These are phyloP conservation scores for Penicillium sp. DNA, from an alignment of 2,329 filamentous ascomycete species.

Conservation along the genomic window DNA sequence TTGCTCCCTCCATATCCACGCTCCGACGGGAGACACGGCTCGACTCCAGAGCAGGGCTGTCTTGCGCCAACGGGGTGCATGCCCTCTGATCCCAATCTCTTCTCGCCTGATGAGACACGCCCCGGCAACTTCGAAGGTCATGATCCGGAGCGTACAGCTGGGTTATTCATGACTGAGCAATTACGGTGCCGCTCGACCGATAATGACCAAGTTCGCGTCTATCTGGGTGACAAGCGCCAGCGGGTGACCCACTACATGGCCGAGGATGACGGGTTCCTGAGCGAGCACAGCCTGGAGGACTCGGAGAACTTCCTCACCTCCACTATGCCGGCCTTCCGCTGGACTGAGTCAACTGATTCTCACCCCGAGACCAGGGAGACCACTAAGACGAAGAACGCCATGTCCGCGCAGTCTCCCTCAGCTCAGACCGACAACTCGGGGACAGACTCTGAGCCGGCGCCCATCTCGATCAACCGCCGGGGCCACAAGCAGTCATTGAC, in stretches of 20 bases:
- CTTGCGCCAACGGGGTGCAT: background rate
- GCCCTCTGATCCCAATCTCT: background rate
- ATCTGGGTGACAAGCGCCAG: conserved; percentile 66
- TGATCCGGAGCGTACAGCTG: background rate
- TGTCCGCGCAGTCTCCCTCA: conserved; percentile 29
- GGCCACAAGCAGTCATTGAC: conserved; percentile 98
- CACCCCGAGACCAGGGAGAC: conserved; percentile 45
- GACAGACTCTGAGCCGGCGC: conserved; percentile 42
- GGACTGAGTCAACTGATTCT: conserved; percentile 36
- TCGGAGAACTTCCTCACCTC: conserved; percentile 59
- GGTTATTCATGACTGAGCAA: background rate
- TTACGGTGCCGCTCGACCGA: background rate
- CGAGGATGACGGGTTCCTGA: conserved; percentile 74
- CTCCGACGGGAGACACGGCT: background rate
- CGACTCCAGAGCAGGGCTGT: background rate
- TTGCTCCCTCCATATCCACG: background rate
- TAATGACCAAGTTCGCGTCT: no score
- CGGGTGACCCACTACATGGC: conserved; percentile 67
- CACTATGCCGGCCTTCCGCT: conserved; percentile 61
- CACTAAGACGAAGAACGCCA: conserved; percentile 40
- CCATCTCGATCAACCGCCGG: conserved; percentile 72
- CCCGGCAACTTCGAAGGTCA: background rate
- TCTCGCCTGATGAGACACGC: background rate
- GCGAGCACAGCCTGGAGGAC: conserved; percentile 72
- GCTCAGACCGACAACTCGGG: conserved; percentile 48